Evolutionary conservation across 2,329 filamentous ascomycete species (phyloP).

Genomic region (Fusarium illudens): DNA sequence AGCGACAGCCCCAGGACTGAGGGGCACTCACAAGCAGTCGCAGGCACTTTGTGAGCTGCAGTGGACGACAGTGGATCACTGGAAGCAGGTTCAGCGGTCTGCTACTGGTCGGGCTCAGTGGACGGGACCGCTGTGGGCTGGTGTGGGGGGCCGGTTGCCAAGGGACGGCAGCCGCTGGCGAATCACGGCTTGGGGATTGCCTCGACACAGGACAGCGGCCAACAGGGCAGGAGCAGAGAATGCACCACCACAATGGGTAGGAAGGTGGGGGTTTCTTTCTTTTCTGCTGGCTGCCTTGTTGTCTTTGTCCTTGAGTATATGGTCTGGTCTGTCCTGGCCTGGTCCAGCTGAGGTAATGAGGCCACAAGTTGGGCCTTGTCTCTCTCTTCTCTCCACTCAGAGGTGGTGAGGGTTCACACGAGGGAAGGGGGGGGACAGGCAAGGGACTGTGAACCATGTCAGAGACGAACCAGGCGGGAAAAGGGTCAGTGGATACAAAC

Average conservation of each 20-base stretch:
- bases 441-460: not conserved
- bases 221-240: not conserved
- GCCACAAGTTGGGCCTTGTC: not conserved
- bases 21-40: slow-evolving; percentile 27
- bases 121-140: not conserved
- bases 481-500: not conserved
- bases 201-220: not conserved
- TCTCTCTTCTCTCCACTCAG: not conserved
- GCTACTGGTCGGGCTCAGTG: not conserved
- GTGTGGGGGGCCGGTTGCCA: slow-evolving; percentile 9
- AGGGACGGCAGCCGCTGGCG: slow-evolving; percentile 2
- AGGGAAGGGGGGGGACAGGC: not conserved
- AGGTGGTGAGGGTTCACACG: not conserved
- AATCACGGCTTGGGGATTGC: slow-evolving; percentile 23
- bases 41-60: slow-evolving; percentile 8
- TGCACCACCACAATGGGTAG: slow-evolving; percentile 1
- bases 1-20: slow-evolving; percentile 23
- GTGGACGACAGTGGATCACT: not conserved
- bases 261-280: slow-evolving; percentile 5
- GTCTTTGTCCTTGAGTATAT: not conserved
- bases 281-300: not conserved
- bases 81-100: not conserved
- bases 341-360: not conserved
- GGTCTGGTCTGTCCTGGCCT: not conserved
- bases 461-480: not conserved